These are phyloP conservation scores for Oemleria cerasiformis DNA, from an alignment of 306 rosid species.

Conservation along the genomic window DNA sequence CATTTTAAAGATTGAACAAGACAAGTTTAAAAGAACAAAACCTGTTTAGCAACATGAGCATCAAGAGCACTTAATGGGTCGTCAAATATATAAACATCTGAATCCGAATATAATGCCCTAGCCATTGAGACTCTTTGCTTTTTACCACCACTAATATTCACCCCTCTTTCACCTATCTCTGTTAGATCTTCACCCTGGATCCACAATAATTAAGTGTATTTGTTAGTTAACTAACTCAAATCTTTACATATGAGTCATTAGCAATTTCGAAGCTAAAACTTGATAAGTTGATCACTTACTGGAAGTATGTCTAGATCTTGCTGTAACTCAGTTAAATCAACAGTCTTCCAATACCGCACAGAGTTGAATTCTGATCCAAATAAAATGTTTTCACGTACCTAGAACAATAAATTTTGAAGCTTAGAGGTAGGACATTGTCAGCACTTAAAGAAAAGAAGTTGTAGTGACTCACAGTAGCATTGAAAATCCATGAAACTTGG, in stretches of 20 bases:
- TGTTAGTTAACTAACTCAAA: neutral
- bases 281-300: slow-evolving; percentile 45
- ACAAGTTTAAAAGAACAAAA: slow-evolving; percentile 4
- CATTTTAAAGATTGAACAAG: too few species aligned
- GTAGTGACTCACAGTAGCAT: slow-evolving; percentile 76
- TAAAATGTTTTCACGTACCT: slow-evolving; percentile 85
- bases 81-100: slow-evolving; percentile 81
- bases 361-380: slow-evolving; percentile 73
- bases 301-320: slow-evolving; percentile 80
- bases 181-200: slow-evolving; percentile 76
- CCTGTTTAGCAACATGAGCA: slow-evolving; percentile 83
- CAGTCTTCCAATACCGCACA: slow-evolving; percentile 61
- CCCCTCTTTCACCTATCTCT: slow-evolving; percentile 94
- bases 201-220: neutral
- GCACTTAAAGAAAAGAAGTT: slow-evolving; percentile 3
- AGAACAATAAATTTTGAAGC: slow-evolving; percentile 15
- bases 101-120: slow-evolving; percentile 77
- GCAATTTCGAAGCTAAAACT: slow-evolving; percentile 10
- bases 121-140: slow-evolving; percentile 95
- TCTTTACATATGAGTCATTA: slow-evolving; percentile 10
- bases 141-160: slow-evolving; percentile 94
- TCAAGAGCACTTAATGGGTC: slow-evolving; percentile 97
- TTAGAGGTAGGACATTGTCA: slow-evolving; percentile 18
- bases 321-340: slow-evolving; percentile 59
- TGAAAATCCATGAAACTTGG: slow-evolving; percentile 94